phyloP scores from a whole-genome alignment of 768 basidiomycete genomes.

The Kondoa malvinella region DNA sequence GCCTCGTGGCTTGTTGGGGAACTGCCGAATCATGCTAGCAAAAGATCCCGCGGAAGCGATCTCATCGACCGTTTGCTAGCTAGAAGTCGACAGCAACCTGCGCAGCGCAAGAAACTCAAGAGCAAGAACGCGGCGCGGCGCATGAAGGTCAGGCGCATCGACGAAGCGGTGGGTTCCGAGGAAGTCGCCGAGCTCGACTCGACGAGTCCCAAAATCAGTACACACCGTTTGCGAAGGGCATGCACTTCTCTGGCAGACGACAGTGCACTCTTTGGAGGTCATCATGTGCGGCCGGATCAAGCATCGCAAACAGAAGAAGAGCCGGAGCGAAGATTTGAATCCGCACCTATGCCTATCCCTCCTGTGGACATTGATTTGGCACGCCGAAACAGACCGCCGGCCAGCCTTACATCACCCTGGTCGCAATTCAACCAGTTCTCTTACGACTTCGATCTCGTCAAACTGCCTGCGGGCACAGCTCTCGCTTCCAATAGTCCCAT shows the following conservation, averaged over 20 bases:
- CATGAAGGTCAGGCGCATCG: background rate
- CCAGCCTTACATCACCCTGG: background rate
- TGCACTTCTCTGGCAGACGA: background rate
- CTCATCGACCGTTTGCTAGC: slow-evolving; percentile 23
- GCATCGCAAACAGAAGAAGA: too few relatives aligned
- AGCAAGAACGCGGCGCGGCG: background rate
- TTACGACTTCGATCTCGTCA: slow-evolving; percentile 42
- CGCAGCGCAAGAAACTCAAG: slow-evolving; percentile 1
- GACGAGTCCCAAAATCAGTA: background rate
- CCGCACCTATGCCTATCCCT: background rate
- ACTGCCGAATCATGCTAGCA: slow-evolving; percentile 5
- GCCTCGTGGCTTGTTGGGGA: slow-evolving; percentile 17
- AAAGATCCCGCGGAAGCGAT: slow-evolving; percentile 10
- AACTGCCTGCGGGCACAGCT: slow-evolving; percentile 40
- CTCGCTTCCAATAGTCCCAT: slow-evolving; percentile 38
- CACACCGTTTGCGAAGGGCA: background rate
- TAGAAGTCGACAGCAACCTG: slow-evolving; percentile 7
- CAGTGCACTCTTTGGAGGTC: background rate
- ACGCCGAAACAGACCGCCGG: background rate
- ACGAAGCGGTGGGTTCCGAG: slow-evolving; percentile 2
- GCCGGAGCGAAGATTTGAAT: too few relatives aligned
- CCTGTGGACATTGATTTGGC: background rate
- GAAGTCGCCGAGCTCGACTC: slow-evolving; percentile 6
- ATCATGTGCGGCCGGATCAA: too few relatives aligned
- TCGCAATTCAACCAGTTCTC: slow-evolving; percentile 21